Evolutionary conservation across 352 stramenopile species (phyloP).

Genomic region (Peronospora belbahrii): DNA sequence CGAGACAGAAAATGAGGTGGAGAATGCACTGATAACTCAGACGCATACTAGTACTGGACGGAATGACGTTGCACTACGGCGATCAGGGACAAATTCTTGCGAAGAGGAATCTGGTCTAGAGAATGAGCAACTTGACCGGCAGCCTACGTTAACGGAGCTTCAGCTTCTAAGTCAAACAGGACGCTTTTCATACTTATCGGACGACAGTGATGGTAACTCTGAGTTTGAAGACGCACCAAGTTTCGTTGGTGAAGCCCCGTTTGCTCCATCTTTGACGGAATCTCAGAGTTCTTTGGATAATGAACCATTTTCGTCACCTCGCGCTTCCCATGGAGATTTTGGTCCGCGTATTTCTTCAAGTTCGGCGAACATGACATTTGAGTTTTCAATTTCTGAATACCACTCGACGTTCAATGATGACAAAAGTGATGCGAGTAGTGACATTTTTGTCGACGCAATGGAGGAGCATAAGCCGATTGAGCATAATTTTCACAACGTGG

Average conservation of each 20-base stretch:
- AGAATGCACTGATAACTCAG: conserved; percentile 13
- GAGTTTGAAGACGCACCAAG: conserved; percentile 24
- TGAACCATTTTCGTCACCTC: conserved; percentile 4
- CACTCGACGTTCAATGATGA: conserved; percentile 11
- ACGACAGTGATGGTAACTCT: conserved; percentile 35
- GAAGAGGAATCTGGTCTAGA: conserved; percentile 1
- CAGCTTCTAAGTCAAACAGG: conserved; percentile 40
- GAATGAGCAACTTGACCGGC: conserved; percentile 8
- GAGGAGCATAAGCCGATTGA: conserved; percentile 19
- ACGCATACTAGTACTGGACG: conserved; percentile 9
- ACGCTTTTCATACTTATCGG: conserved; percentile 35
- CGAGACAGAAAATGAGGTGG: conserved; percentile 6
- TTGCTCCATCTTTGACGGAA: background rate
- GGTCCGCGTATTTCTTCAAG: conserved; percentile 4
- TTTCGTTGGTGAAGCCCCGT: conserved; percentile 8
- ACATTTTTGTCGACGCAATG: conserved; percentile 26
- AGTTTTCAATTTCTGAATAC: conserved; percentile 16
- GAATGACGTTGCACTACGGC: background rate
- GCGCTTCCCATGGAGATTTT: background rate
- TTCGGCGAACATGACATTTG: conserved; percentile 5
- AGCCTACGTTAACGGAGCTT: conserved; percentile 38
- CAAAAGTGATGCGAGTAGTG: conserved; percentile 24
- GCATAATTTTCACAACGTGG: background rate
- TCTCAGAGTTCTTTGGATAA: background rate
- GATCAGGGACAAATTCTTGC: background rate